These are phyloP conservation scores for Taphrina pruni DNA, from an alignment of 1,139 yeast genomes.

Conservation along the genomic window DNA sequence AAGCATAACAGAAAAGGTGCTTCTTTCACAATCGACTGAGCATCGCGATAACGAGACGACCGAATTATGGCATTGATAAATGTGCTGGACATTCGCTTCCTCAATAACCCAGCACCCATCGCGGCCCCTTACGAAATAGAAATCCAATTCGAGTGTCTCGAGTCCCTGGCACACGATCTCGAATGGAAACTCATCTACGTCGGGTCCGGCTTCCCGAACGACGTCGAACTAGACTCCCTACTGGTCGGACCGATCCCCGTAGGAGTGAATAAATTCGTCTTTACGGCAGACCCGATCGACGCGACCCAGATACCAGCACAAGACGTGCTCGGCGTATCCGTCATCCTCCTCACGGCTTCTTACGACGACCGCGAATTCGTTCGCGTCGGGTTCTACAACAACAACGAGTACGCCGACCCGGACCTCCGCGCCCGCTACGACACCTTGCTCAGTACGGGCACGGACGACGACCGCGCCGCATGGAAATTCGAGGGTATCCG, in stretches of 20 bases:
- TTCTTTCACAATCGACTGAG: no score
- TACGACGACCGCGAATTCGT: conserved; percentile 94
- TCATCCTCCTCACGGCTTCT: conserved; percentile 86
- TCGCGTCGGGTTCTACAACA: conserved; percentile 94
- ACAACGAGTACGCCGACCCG: conserved; percentile 70
- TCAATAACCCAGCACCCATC: conserved; percentile 94
- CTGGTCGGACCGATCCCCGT: conserved; percentile 98
- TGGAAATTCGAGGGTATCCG: conserved; percentile 68
- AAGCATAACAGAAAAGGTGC: neutral
- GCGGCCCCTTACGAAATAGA: conserved; percentile 94
- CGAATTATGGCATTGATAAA: conserved; percentile 57
- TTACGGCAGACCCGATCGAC: conserved; percentile 95
- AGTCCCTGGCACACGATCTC: conserved; percentile 69
- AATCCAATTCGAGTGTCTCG: conserved; percentile 94
- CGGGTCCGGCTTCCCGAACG: conserved; percentile 86
- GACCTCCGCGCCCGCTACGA: conserved; percentile 17
- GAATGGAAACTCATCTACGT: conserved; percentile 98
- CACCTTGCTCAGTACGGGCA: conserved; percentile 44
- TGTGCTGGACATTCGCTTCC: conserved; percentile 83
- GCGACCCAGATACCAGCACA: conserved; percentile 95
- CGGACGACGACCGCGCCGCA: conserved; percentile 95
- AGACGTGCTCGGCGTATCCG: conserved; percentile 93
- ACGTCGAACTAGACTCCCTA: conserved; percentile 92
- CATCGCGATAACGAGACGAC: neutral
- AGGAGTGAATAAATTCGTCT: conserved; percentile 89